phyloP scores from a whole-genome alignment of 352 stramenopile genomes.

The Phytopythium cucurbitacearum region DNA sequence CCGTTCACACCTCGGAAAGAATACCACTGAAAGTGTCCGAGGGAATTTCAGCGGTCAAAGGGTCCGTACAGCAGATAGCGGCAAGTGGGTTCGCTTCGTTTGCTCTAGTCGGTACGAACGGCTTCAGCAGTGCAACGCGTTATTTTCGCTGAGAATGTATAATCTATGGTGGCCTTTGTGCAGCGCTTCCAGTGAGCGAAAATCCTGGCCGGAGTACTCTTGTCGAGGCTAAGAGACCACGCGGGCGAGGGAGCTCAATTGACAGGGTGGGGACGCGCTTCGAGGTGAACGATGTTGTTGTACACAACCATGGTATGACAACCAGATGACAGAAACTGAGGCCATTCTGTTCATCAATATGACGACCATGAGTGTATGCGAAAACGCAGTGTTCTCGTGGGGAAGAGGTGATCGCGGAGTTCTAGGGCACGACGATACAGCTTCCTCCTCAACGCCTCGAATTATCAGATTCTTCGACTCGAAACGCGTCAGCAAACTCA shows the following conservation, averaged over 20 bases:
- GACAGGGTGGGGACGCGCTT: constrained; percentile 8
- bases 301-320: constrained; percentile 25
- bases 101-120: constrained; percentile 46
- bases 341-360: background rate
- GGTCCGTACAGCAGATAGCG: constrained; percentile 44
- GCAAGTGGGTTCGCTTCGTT: constrained; percentile 66
- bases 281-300: constrained; percentile 17
- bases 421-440: constrained; percentile 47
- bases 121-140: too few species aligned
- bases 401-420: constrained; percentile 55
- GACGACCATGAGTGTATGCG: background rate
- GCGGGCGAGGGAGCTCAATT: constrained; percentile 13
- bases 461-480: constrained; percentile 55
- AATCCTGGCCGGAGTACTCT: constrained; percentile 8
- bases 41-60: constrained; percentile 12
- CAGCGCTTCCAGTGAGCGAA: constrained; percentile 13
- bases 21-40: constrained; percentile 31
- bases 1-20: background rate
- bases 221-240: constrained; percentile 10
- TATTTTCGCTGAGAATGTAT: background rate
- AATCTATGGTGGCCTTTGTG: background rate
- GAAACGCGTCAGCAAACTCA: constrained; percentile 46
- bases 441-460: constrained; percentile 31
- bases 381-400: constrained; percentile 58
- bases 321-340: background rate